A percentile compares a stretch with the other conserved stretches of the same genome.
Conservation (phyloP, 2,329 filamentous ascomycete genomes). For the Coniochaeta prunicola region DNA sequence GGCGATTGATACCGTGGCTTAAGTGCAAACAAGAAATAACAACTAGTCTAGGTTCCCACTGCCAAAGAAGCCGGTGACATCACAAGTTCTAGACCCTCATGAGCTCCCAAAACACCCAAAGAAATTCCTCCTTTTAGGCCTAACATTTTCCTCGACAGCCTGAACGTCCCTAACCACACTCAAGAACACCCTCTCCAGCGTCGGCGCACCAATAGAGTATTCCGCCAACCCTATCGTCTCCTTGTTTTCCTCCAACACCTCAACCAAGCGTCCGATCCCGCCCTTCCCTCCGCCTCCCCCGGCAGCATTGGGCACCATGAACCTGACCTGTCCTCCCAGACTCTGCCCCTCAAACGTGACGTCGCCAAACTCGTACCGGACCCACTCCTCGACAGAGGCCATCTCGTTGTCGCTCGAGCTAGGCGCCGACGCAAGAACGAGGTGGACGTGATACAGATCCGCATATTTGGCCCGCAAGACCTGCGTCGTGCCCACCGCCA, state of each 20-base stretch:
- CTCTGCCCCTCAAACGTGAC: conserved; percentile 49
- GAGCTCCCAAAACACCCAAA: conserved; percentile 2
- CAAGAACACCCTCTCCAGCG: conserved; percentile 64
- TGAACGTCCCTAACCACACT: conserved; percentile 58
- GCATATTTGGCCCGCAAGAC: conserved; percentile 51
- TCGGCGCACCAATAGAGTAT: conserved; percentile 59
- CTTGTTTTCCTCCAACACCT: conserved; percentile 49
- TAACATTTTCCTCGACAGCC: conserved; percentile 43
- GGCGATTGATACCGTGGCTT: too few relatives aligned
- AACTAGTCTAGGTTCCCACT: too few relatives aligned
- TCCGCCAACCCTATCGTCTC: conserved; percentile 52
- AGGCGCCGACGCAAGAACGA: conserved; percentile 52
- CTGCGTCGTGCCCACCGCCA: conserved; percentile 54
- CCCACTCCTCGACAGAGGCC: conserved; percentile 47
- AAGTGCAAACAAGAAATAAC: too few relatives aligned
- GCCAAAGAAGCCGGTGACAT: too few relatives aligned
- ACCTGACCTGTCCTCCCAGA: conserved; percentile 59
- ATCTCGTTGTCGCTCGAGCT: conserved; percentile 49
- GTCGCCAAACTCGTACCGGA: conserved; percentile 39
- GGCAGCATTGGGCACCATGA: conserved; percentile 43
- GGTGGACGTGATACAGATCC: conserved; percentile 54
- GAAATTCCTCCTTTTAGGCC: conserved; percentile 4
- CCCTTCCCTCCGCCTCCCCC: conserved; percentile 8
- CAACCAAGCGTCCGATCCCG: conserved; percentile 22
- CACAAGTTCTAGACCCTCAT: too few relatives aligned